Base-by-base conservation (phyloP, 2,329 filamentous ascomycete genomes). In the Diplodia seriata region DNA sequence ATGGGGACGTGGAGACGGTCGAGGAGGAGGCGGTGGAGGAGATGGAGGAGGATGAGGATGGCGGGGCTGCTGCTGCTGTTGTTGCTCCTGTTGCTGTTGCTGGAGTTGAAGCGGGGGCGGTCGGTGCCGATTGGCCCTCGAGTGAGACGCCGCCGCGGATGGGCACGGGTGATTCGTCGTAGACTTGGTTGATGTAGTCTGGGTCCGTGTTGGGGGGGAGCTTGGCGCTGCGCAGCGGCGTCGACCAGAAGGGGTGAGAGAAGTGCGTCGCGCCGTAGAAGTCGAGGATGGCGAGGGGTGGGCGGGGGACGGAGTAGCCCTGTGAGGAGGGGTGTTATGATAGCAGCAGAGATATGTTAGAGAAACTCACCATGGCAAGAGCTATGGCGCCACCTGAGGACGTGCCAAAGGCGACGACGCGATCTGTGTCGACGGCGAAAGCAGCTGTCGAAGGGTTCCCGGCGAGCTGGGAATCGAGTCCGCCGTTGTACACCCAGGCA, bases 291-390 rank as follows among this genome's bases (percentile, higher is more conserved):
- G 79, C 81, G 3, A 74, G 74, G 77, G 55, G 76, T 1, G 76
- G 75, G 11, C 73, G 77, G 14, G 75, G 74, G 3, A 78, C 75
- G 26, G 6, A 11, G 31, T 20, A 56, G n/a, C 54, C 54, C 54
- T 56, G 18, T 14, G 12, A 38, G n/a, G 23, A 20, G 54, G 2
- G 9, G 20, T 11, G 54, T 55, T 26, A 29, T 18, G 15, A 9
- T 36, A 18, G 18, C 40, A n/a, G 18, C 40, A 43, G 40, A n/a
- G 38, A 47, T 23, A 47, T 4, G 15, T 18, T 18, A 47, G n/a
- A 11, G n/a, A 20, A 9, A 3, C 54, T 40, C 31, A 56, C 69
- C 36, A 70, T 88, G 92, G 71, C 85, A 7, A 81, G 70, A 1
- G 80, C 76, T 1, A 81, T 66, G 0, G 74, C 76, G 0, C 79